Conservation (phyloP, 176 grass and related monocot species). For the Olyra latifolia region DNA sequence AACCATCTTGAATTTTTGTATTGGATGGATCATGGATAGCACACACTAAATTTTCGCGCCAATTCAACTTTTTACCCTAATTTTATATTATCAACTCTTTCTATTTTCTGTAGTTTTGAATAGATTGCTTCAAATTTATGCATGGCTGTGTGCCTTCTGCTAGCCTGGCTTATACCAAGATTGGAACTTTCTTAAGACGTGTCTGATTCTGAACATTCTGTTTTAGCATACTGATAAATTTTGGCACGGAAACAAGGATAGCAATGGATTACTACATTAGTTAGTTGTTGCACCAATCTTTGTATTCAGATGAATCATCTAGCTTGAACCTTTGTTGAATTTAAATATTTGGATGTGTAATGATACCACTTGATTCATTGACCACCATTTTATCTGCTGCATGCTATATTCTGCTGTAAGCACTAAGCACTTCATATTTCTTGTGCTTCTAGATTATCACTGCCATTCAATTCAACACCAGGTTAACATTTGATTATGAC, state of each 20-base stretch:
- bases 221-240: background rate
- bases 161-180: background rate
- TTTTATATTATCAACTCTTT: background rate
- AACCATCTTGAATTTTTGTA: background rate
- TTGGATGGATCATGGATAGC: background rate
- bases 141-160: background rate
- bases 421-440: background rate
- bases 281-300: background rate
- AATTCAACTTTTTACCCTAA: background rate
- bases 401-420: conserved; percentile 1
- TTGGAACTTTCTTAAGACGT: background rate
- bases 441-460: background rate
- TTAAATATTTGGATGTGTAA: background rate
- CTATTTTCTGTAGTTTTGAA: background rate
- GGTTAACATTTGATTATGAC: conserved; percentile 15
- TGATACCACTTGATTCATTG: background rate
- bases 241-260: background rate
- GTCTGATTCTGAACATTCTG: conserved; percentile 2
- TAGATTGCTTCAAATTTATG: background rate
- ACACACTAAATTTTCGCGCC: background rate
- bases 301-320: background rate
- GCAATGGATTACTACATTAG: background rate
- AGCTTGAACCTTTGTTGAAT: background rate
- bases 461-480: background rate
- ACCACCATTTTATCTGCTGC: background rate